phyloP scores from a whole-genome alignment of 2,329 filamentous ascomycete species.

The Colletotrichum brevisporum region DNA sequence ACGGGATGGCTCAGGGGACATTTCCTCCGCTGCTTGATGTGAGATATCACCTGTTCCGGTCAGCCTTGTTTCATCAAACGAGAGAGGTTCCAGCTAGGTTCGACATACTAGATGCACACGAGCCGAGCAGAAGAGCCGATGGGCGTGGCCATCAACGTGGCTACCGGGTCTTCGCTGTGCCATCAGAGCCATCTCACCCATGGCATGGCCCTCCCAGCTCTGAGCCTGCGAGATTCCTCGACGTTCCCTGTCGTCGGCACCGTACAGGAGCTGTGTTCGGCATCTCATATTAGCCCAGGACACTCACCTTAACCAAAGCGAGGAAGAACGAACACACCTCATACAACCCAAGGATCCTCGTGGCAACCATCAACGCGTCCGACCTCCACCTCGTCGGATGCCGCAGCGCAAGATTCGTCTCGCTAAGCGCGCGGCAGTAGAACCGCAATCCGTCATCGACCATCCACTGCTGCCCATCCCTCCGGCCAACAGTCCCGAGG shows the following conservation, averaged over 20 bases:
- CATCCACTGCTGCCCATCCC: constrained; percentile 42
- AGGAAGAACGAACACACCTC: constrained; percentile 37
- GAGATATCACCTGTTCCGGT: constrained; percentile 16
- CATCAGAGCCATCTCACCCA: constrained; percentile 40
- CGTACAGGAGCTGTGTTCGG: constrained; percentile 37
- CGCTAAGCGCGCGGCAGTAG: constrained; percentile 42
- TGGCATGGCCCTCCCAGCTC: constrained; percentile 42
- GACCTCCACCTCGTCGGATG: constrained; percentile 31
- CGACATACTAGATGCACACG: constrained; percentile 43
- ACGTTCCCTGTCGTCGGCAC: constrained; percentile 38
- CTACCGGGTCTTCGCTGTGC: constrained; percentile 21
- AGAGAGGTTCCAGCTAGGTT: neutral
- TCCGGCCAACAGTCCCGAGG: constrained; percentile 42
- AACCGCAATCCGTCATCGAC: constrained; percentile 42
- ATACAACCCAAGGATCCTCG: constrained; percentile 41
- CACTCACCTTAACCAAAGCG: neutral
- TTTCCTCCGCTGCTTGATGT: constrained; percentile 42
- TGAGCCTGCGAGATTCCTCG: constrained; percentile 34
- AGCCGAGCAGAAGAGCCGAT: constrained; percentile 43
- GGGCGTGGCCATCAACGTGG: constrained; percentile 37
- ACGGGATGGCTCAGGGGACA: constrained; percentile 47
- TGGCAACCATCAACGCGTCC: constrained; percentile 34
- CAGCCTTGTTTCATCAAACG: neutral
- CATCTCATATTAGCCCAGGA: neutral
- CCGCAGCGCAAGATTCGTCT: constrained; percentile 26